phyloP scores from a whole-genome alignment of 2,329 filamentous ascomycete genomes.

The Stemphylium beticola region DNA sequence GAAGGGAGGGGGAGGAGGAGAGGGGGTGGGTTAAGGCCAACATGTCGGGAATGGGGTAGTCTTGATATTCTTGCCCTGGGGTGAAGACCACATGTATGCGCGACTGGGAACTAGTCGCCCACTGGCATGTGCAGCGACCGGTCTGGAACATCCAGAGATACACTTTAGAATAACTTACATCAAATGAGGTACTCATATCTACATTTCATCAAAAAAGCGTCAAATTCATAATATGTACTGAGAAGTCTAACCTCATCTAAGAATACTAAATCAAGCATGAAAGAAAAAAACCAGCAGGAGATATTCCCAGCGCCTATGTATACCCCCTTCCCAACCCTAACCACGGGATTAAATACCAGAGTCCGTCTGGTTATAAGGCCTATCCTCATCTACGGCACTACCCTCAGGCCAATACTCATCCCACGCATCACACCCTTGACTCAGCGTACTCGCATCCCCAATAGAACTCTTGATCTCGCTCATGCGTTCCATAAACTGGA shows the following conservation, averaged over 20 bases:
- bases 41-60: slow-evolving; percentile 28
- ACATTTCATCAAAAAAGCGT: background rate
- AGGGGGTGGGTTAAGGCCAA: slow-evolving; percentile 20
- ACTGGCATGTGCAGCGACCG: no score
- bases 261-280: background rate
- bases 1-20: background rate
- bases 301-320: background rate
- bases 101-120: no score
- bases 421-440: slow-evolving; percentile 41
- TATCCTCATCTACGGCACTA: slow-evolving; percentile 8
- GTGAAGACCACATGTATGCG: background rate
- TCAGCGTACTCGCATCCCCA: slow-evolving; percentile 29
- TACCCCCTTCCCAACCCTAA: background rate
- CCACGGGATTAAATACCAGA: slow-evolving; percentile 31
- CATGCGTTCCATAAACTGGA: slow-evolving; percentile 59
- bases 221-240: background rate
- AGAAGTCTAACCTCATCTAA: background rate
- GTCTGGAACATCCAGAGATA: no score
- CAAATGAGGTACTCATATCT: no score
- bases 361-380: slow-evolving; percentile 43
- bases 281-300: background rate
- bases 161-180: no score
- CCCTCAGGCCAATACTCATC: slow-evolving; percentile 41
- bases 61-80: slow-evolving; percentile 35
- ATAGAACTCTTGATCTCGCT: slow-evolving; percentile 30